These are phyloP conservation scores for Alternaria consortialis DNA, from an alignment of 2,329 filamentous ascomycete genomes.

Conservation along the genomic window DNA sequence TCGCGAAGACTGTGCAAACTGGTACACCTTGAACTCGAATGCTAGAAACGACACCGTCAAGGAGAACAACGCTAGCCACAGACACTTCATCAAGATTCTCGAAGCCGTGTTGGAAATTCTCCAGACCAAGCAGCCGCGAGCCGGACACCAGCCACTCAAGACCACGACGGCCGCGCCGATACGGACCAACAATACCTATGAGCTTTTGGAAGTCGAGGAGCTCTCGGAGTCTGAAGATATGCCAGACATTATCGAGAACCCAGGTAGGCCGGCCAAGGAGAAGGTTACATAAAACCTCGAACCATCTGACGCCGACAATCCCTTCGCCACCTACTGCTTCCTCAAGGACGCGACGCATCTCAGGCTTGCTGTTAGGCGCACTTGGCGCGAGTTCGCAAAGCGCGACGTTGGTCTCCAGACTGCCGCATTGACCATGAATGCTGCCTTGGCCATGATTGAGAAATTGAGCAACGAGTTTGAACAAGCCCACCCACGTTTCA, in stretches of 20 bases:
- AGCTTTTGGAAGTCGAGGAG: background rate
- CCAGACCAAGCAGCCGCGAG: background rate
- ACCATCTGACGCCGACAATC: background rate
- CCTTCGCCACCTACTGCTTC: slow-evolving; percentile 37
- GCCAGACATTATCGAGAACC: background rate
- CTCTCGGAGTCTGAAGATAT: background rate
- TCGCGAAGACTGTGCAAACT: background rate
- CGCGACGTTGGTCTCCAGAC: slow-evolving; percentile 42
- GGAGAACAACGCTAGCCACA: background rate
- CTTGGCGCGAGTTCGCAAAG: slow-evolving; percentile 43
- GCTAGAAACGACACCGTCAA: background rate
- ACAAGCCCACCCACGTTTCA: background rate
- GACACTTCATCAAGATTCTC: background rate
- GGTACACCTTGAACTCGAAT: background rate
- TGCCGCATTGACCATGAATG: slow-evolving; percentile 44
- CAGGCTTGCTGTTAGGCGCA: slow-evolving; percentile 39
- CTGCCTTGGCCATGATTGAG: slow-evolving; percentile 26
- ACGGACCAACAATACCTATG: background rate
- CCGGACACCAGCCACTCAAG: background rate
- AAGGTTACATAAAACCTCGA: slow-evolving; percentile 11
- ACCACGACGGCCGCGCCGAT: background rate
- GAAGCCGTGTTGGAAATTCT: background rate
- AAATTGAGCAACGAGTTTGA: background rate
- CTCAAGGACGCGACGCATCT: slow-evolving; percentile 44
- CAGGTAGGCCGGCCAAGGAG: background rate